Percentiles rank a stretch among this genome's conserved stretches.
Evolutionary conservation across 139 green algal genomes (phyloP).

Genomic region (Chara braunii): DNA sequence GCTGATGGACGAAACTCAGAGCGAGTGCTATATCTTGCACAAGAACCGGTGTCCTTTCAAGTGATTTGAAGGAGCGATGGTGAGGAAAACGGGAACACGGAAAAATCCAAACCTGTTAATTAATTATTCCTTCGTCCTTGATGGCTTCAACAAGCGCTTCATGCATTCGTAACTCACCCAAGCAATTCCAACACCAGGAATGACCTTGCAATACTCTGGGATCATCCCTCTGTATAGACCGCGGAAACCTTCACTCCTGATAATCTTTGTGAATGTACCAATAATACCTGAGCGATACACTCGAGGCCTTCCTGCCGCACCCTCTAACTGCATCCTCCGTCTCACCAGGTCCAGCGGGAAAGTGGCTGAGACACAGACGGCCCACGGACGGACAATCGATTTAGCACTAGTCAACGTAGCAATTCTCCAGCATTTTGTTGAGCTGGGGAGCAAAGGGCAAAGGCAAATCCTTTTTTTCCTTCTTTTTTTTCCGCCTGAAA

Average conservation of each 20-base stretch:
- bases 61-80: too few relatives aligned
- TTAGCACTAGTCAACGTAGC: too few relatives aligned
- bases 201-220: constrained; percentile 82
- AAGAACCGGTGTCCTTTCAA: too few relatives aligned
- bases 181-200: constrained; percentile 80
- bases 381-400: neutral
- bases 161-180: constrained; percentile 76
- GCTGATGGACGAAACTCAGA: too few relatives aligned
- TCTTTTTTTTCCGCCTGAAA: too few relatives aligned
- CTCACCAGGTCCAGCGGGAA: constrained; percentile 82
- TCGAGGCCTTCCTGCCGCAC: constrained; percentile 29
- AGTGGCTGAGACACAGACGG: constrained; percentile 51
- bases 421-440: too few relatives aligned
- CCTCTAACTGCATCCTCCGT: constrained; percentile 73
- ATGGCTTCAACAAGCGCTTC: constrained; percentile 44
- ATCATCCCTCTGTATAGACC: constrained; percentile 80
- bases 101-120: too few relatives aligned
- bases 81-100: too few relatives aligned
- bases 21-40: too few relatives aligned
- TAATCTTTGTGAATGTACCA: constrained; percentile 52
- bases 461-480: too few relatives aligned
- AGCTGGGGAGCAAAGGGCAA: too few relatives aligned
- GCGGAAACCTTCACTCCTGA: constrained; percentile 45
- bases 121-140: too few relatives aligned
- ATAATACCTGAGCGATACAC: constrained; percentile 40